Evolutionary conservation across 164 flowering plant species (phyloP).

Genomic region (Macadamia integrifolia): DNA sequence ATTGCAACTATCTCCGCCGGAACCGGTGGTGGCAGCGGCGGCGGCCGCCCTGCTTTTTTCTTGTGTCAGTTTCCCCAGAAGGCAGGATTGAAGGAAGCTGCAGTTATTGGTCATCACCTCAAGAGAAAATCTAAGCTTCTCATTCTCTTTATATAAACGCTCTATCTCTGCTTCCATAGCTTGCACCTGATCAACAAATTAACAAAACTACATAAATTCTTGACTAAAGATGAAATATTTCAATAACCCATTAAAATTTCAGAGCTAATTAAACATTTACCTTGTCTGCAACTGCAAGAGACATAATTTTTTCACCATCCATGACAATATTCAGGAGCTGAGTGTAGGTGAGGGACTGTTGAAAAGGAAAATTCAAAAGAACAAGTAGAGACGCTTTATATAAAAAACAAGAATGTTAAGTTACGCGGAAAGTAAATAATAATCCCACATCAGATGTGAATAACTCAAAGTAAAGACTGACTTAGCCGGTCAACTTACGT

Average conservation of each 20-base stretch:
- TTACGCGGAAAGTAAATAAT: too few relatives aligned
- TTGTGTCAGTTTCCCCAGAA: conserved; percentile 5
- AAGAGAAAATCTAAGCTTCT: conserved; percentile 21
- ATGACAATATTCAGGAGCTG: neutral
- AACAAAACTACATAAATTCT: neutral
- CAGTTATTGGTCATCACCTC: conserved; percentile 19
- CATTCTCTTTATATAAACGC: conserved; percentile 27
- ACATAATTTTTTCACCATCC: neutral
- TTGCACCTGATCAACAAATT: conserved; percentile 15
- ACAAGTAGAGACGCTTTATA: too few relatives aligned
- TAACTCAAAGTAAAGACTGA: too few relatives aligned
- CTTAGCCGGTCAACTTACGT: too few relatives aligned
- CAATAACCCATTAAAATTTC: neutral
- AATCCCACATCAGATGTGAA: too few relatives aligned
- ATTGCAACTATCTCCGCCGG: neutral
- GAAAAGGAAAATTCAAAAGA: neutral
- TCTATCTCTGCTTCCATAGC: conserved; percentile 20
- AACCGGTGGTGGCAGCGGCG: neutral
- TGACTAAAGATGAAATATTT: too few relatives aligned
- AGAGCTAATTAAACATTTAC: neutral
- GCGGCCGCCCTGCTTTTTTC: neutral
- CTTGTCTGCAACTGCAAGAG: neutral
- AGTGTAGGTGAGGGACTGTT: neutral
- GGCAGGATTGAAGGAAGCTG: conserved; percentile 17
- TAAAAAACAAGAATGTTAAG: too few relatives aligned